Evolutionary conservation across 129 eudicot species (phyloP).

Genomic region (Ambrosia trifida): DNA sequence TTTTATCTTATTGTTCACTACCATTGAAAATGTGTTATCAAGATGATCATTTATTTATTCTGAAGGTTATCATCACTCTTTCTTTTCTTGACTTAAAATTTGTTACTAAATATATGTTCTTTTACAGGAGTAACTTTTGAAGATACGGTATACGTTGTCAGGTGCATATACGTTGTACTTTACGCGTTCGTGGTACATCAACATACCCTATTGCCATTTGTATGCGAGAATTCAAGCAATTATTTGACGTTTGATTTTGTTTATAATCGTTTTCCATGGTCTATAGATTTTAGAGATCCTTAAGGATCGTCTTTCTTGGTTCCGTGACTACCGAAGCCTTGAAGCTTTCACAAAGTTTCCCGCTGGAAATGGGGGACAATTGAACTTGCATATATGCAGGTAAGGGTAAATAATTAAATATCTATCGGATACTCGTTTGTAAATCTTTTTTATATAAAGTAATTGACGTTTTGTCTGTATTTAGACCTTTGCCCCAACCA

Average conservation of each 20-base stretch:
- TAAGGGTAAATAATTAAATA: constrained; percentile 11
- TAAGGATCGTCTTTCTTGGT: constrained; percentile 95
- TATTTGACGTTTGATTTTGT: neutral
- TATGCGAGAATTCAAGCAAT: no score
- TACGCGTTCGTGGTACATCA: no score
- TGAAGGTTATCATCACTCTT: no score
- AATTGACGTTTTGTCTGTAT: constrained; percentile 1
- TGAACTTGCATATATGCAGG: constrained; percentile 89
- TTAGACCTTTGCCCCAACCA: constrained; percentile 87
- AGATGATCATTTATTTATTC: no score
- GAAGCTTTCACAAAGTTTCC: constrained; percentile 73
- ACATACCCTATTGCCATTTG: no score
- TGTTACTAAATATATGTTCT: no score
- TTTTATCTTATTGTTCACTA: no score
- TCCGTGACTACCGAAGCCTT: constrained; percentile 75
- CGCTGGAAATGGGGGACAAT: constrained; percentile 96
- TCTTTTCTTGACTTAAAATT: no score
- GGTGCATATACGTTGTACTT: no score
- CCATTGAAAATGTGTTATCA: no score
- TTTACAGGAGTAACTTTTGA: no score
- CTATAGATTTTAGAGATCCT: constrained; percentile 77
- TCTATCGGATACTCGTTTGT: neutral
- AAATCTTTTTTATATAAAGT: neutral
- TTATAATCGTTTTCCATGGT: neutral
- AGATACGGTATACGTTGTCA: no score